Conservation (phyloP, 768 basidiomycete species). For the Suillus placidus region DNA sequence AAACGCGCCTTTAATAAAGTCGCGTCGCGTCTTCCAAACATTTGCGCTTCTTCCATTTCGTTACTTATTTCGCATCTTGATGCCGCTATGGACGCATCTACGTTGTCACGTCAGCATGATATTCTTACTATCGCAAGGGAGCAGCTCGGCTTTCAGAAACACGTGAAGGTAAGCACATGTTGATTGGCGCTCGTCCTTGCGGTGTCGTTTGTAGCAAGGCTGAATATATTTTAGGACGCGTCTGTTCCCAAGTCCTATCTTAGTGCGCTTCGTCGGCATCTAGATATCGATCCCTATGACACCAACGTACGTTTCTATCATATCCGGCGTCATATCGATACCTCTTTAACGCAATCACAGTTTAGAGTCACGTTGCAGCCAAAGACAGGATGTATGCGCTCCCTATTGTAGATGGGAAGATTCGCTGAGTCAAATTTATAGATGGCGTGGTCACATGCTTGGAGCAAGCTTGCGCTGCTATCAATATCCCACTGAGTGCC, state of each 20-base stretch:
- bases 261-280: constrained; percentile 26
- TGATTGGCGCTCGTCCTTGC: constrained; percentile 10
- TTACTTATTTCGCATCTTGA: background rate
- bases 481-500: constrained; percentile 36
- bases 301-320: constrained; percentile 18
- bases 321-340: background rate
- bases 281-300: constrained; percentile 22
- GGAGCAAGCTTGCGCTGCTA: constrained; percentile 46
- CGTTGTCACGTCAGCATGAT: background rate
- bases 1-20: constrained; percentile 15
- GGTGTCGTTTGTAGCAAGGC: constrained; percentile 7
- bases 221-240: constrained; percentile 2
- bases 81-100: background rate
- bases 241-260: constrained; percentile 22
- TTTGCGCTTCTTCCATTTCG: background rate
- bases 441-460: constrained; percentile 48
- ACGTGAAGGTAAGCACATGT: constrained; percentile 11
- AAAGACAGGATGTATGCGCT: constrained; percentile 41
- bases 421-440: constrained; percentile 23
- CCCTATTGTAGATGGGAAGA: constrained; percentile 7
- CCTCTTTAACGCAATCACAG: constrained; percentile 25
- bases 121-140: constrained; percentile 16
- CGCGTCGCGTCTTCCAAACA: background rate
- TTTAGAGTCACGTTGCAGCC: constrained; percentile 42
- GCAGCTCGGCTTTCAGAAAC: constrained; percentile 17